These are phyloP conservation scores for Rhizomucor miehei DNA, from an alignment of 371 early-diverging fungal species.

Conservation along the genomic window DNA sequence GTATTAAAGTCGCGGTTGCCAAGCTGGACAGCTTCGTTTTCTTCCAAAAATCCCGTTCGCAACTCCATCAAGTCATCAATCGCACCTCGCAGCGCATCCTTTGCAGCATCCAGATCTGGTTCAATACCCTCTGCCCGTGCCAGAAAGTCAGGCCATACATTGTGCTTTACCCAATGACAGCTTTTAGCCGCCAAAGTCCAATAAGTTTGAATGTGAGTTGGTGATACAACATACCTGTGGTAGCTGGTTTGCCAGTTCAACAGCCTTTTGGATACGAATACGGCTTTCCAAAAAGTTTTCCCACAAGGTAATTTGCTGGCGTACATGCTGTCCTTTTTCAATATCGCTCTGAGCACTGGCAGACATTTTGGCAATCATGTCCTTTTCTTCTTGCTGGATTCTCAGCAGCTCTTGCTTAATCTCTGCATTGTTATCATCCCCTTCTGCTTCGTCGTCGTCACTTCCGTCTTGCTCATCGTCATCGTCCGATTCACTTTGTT, in stretches of 20 bases:
- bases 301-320: conserved; percentile 75
- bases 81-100: conserved; percentile 34
- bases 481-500: conserved; percentile 22
- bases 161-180: conserved; percentile 20
- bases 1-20: conserved; percentile 20
- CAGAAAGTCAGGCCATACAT: conserved; percentile 28
- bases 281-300: conserved; percentile 85
- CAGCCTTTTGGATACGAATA: conserved; percentile 83
- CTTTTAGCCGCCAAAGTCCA: background rate
- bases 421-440: conserved; percentile 17
- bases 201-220: background rate
- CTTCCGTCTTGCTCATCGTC: conserved; percentile 2
- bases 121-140: conserved; percentile 31
- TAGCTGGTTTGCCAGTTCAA: conserved; percentile 75
- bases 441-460: conserved; percentile 16
- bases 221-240: conserved; percentile 50
- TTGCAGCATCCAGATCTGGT: conserved; percentile 24
- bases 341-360: conserved; percentile 76
- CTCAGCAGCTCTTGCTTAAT: conserved; percentile 69
- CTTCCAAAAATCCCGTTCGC: conserved; percentile 27
- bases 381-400: conserved; percentile 81
- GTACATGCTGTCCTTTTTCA: conserved; percentile 90
- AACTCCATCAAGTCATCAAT: conserved; percentile 49
- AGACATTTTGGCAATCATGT: conserved; percentile 64
- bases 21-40: conserved; percentile 34